phyloP scores from a whole-genome alignment of 495 filamentous ascomycete species.

The Penicillium samsonianum region DNA sequence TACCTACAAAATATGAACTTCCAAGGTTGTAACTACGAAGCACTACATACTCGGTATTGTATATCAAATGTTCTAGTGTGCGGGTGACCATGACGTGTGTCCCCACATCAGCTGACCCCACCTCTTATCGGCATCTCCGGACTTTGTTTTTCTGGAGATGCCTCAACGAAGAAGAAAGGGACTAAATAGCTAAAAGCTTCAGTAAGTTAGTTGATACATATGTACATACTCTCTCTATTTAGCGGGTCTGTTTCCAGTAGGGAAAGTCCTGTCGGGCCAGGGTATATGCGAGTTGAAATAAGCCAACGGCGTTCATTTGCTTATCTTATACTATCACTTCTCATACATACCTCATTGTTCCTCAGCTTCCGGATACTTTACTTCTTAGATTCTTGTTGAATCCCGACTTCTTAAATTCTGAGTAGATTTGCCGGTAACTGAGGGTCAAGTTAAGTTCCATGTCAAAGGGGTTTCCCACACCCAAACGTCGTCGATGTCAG shows the following conservation, averaged over 20 bases:
- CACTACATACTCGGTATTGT: background rate
- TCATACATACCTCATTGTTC: constrained; percentile 15
- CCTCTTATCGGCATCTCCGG: constrained; percentile 13
- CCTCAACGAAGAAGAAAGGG: background rate
- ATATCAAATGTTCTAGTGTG: background rate
- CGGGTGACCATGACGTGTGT: constrained; percentile 12
- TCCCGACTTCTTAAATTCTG: background rate
- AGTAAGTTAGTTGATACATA: background rate
- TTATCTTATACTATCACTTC: constrained; percentile 9
- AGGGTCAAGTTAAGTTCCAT: background rate
- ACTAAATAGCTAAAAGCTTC: background rate
- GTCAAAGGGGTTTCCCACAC: background rate
- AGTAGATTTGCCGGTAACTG: background rate
- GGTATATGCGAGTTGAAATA: background rate
- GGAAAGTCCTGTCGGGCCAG: background rate
- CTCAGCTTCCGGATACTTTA: constrained; percentile 4
- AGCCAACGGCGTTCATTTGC: constrained; percentile 9
- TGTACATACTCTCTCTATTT: background rate
- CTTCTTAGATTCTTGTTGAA: constrained; percentile 2
- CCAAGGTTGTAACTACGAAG: background rate
- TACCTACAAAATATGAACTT: background rate
- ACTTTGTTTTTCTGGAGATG: background rate
- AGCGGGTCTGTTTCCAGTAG: background rate
- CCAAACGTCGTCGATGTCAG: constrained; percentile 12
- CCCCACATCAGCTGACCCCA: constrained; percentile 13